Base-by-base conservation (phyloP, 768 basidiomycete genomes). In the Boletus fagicola region DNA sequence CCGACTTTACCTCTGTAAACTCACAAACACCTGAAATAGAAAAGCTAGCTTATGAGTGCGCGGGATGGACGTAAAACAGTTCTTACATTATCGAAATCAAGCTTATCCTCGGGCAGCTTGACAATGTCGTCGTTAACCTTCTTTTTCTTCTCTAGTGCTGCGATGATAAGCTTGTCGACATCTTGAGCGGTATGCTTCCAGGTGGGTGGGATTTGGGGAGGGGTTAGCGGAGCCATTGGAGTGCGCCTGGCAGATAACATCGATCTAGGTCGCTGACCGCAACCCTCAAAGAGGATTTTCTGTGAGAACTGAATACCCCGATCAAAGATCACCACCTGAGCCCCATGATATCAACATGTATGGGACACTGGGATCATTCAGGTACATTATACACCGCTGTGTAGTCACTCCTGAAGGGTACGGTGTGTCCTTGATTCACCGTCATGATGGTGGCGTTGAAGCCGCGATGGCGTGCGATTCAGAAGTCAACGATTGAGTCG, bases 161-260 rank as follows among this genome's bases (percentile, higher is more conserved):
- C 76, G 53, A 85, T 81, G 51, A 83, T 84, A 35, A 87, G 69
- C 35, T 68, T 71, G 15, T 77, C 69, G 51, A 92, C 79, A 26
- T 87, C 82, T 54, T 84, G 82, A 0, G 83, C 75, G 18, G 82
- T 75, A 64, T 91, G 88, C 22, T 79, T 77, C 89, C 89, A 92
- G 30, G 70, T 65, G 12, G 85, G 86, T 3, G 90, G 73, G 28
- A 80, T 66, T 65, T 91, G 87, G 2, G 91, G 88, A 31, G 89
- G 83, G 16, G 73, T 78, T 35, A 90, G 63, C 18, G 77, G 67
- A 74, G 81, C 76, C 71, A 79, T 77, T 57, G 42, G 35, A 18
- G 44, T 49, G 22, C 22, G 20, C 22, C 16, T 22, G 28, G 28
- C 28, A 49, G 47, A 9, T 12, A 22, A 10, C 47, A 20, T 15